Percentiles rank a stretch among this genome's conserved stretches.
phyloP scores from a whole-genome alignment of 805 yeast genomes.

The Metschnikowia hibisci region DNA sequence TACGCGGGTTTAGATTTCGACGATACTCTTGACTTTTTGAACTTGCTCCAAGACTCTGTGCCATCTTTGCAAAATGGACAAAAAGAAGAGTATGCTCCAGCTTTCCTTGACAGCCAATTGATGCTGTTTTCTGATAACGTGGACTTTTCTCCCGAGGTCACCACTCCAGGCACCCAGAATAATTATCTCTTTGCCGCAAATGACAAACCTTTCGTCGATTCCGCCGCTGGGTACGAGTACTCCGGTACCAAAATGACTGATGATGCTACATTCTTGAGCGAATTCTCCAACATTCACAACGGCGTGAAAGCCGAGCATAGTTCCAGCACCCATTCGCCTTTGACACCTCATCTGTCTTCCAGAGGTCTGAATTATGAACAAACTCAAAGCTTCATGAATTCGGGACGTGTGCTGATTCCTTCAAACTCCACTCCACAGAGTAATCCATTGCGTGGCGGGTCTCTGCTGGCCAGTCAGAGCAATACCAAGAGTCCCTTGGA shows the following conservation, averaged over 20 bases:
- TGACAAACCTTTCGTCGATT: background rate
- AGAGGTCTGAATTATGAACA: conserved; percentile 2
- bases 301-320: background rate
- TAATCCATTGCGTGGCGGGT: conserved; percentile 1
- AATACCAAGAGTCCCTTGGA: conserved; percentile 1
- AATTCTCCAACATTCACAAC: conserved; percentile 3
- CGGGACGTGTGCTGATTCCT: background rate
- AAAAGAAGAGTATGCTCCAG: background rate
- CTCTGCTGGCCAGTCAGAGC: conserved; percentile 1
- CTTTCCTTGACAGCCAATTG: conserved; percentile 1
- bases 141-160: background rate
- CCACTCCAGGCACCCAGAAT: background rate
- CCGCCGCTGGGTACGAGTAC: background rate
- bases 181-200: background rate
- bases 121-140: conserved; percentile 1
- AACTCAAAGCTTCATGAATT: background rate
- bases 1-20: conserved; percentile 3
- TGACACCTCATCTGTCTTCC: conserved; percentile 4
- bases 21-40: conserved; percentile 3
- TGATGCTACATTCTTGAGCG: conserved; percentile 4
- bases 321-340: conserved; percentile 1
- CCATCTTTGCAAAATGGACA: background rate
- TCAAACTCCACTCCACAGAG: background rate
- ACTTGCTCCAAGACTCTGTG: conserved; percentile 3
- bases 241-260: background rate